Percentiles rank a stretch among this genome's conserved stretches.
Conservation (phyloP, 2,329 filamentous ascomycete species). For the Xylariaceae sp. region DNA sequence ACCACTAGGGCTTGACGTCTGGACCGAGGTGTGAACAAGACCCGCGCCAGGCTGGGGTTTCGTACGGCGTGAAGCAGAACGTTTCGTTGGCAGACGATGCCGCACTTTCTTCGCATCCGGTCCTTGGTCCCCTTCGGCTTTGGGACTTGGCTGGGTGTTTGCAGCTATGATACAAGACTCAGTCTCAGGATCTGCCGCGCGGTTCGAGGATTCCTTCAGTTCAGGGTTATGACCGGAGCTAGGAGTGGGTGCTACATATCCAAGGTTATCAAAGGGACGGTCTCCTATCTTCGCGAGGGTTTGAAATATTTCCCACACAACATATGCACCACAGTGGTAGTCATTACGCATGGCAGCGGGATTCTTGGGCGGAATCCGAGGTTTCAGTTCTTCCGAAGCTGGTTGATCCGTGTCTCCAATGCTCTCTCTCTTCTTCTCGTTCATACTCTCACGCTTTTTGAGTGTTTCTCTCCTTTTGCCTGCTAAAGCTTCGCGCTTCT, state of each 20-base stretch:
- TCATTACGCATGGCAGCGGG: slow-evolving; percentile 33
- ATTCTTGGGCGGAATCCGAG: slow-evolving; percentile 29
- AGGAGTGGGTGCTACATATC: slow-evolving; percentile 34
- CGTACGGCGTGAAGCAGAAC: too few species aligned
- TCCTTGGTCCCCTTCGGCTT: too few species aligned
- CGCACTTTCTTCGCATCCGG: neutral
- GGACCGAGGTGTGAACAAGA: too few species aligned
- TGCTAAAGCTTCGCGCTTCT: slow-evolving; percentile 35
- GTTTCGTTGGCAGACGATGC: neutral
- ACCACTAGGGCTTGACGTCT: too few species aligned
- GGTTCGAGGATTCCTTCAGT: slow-evolving; percentile 20
- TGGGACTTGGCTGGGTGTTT: too few species aligned
- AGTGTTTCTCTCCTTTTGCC: slow-evolving; percentile 26
- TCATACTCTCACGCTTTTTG: slow-evolving; percentile 25
- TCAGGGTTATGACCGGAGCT: slow-evolving; percentile 34
- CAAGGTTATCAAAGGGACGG: slow-evolving; percentile 32
- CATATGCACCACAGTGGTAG: slow-evolving; percentile 32
- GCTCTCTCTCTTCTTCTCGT: slow-evolving; percentile 23
- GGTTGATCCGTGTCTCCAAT: slow-evolving; percentile 21
- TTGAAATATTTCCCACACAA: slow-evolving; percentile 33
- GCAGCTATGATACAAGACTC: neutral
- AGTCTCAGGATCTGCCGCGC: neutral
- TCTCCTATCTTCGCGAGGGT: slow-evolving; percentile 31
- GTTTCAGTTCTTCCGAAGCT: slow-evolving; percentile 20
- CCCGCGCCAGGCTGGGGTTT: neutral